Evolutionary conservation across 2,329 filamentous ascomycete genomes (phyloP).

Genomic region (Trichophyton rubrum): DNA sequence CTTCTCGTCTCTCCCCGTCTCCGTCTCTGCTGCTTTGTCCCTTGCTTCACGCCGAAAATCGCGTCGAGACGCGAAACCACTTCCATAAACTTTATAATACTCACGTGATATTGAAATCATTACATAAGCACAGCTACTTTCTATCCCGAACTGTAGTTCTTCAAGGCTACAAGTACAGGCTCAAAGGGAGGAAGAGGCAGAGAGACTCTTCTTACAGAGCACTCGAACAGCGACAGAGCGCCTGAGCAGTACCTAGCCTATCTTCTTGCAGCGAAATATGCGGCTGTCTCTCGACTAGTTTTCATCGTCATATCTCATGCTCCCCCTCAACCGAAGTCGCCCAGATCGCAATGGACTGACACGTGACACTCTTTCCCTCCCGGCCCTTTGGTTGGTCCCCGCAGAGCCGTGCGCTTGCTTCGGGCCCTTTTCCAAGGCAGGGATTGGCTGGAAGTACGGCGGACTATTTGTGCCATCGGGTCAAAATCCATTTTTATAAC

Average conservation of each 20-base stretch:
- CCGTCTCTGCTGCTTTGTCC: not conserved
- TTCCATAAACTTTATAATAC: not conserved
- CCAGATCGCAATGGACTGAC: not conserved
- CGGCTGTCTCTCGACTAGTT: too few relatives aligned
- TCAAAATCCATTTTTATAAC: too few relatives aligned
- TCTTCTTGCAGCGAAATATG: too few relatives aligned
- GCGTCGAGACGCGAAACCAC: not conserved
- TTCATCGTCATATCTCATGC: too few relatives aligned
- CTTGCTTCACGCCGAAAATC: not conserved
- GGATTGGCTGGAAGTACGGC: too few relatives aligned
- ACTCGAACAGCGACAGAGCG: too few relatives aligned
- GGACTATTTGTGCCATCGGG: too few relatives aligned
- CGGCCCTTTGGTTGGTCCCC: not conserved
- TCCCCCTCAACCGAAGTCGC: not conserved
- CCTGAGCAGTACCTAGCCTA: too few relatives aligned
- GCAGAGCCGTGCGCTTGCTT: not conserved
- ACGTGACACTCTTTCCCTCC: not conserved
- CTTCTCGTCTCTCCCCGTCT: not conserved
- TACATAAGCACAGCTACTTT: not conserved
- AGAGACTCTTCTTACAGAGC: not conserved
- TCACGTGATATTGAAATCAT: not conserved
- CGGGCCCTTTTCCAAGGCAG: too few relatives aligned
- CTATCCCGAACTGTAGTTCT: not conserved
- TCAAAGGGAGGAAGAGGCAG: not conserved
- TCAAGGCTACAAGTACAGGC: not conserved